Conservation (phyloP, 2,329 filamentous ascomycete species). For the Aspergillus fumigatus region DNA sequence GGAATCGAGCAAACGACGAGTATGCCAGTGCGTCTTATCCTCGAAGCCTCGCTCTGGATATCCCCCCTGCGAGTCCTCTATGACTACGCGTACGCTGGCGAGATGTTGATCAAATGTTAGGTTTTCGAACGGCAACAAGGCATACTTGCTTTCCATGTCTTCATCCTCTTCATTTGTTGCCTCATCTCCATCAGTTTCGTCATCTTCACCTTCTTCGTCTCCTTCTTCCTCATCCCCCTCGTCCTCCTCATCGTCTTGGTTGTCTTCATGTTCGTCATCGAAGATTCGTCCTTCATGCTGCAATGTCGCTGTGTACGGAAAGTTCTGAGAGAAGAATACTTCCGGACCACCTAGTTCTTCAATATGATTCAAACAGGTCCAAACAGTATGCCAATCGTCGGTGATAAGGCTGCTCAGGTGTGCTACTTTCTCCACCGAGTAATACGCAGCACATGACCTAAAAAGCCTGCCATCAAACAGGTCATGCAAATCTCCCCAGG, state of each 20-base stretch:
- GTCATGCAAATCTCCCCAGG: not conserved
- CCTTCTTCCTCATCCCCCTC: not conserved
- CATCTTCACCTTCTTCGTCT: not conserved
- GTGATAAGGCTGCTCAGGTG: not conserved
- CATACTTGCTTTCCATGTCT: not conserved
- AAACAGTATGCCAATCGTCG: not conserved
- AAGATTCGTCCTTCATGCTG: not conserved
- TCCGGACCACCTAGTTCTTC: not conserved
- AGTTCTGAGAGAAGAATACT: not conserved
- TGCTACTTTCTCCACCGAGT: not conserved
- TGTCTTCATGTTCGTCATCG: not conserved
- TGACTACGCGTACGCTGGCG: conserved; percentile 13
- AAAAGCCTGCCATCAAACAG: conserved; percentile 1
- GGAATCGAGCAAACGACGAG: conserved; percentile 21
- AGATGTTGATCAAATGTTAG: conserved; percentile 17
- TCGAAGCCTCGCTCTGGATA: conserved; percentile 12
- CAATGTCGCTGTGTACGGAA: not conserved
- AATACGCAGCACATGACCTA: not conserved
- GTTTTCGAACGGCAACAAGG: conserved; percentile 14
- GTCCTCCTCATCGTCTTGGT: not conserved
- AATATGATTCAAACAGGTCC: not conserved
- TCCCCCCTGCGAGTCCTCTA: conserved; percentile 2
- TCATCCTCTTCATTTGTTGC: not conserved
- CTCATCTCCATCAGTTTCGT: not conserved
- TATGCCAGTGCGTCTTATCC: conserved; percentile 26